Base-by-base conservation (phyloP, 306 rosid genomes). In the Cicer chorassanicum region DNA sequence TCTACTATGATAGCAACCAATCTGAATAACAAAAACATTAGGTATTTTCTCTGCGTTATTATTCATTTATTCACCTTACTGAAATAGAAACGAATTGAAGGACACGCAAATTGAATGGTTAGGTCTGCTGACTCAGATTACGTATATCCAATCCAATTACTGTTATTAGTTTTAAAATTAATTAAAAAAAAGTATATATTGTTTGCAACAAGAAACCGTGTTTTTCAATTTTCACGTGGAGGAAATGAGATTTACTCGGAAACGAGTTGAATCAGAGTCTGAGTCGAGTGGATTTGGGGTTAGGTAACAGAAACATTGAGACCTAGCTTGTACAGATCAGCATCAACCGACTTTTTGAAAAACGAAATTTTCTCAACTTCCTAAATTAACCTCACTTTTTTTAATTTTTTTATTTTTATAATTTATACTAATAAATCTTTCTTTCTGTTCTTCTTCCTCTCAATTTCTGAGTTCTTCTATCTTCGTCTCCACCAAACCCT, bases 321-420 rank as follows among this genome's bases (percentile, higher is more conserved):
- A 54, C 43, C n/a, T 56, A 9, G 16, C 13, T 53, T 45, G 46
- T 34, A 57, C 80, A 80, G 80, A 55, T 80, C 75, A 74, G 44
- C 80, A 79, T 34, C 80, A 73, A 73, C 80, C 65, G 42, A 79
- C 68, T 79, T 72, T 70, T 46, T 0, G 2, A 61, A 42, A 50
- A 44, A 80, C 24, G 19, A 24, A 60, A 60, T 19, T 24, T 13
- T 62, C 1, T 8, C 41, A 7, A 41, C 7, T 73, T 62, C 59
- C 79, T 6, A 65, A 62, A 80, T 59, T 78, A 77, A 19, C 63
- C 76, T 44, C 11, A 10, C 64, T 13, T 71, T 53, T n/a, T 29
- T 29, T 29, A 0, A 29, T 29, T 29, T 29, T n/a, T n/a, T n/a
- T n/a, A n/a, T n/a, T n/a, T n/a, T n/a, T n/a, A n/a, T 29, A 29